Conservation (phyloP, 2,329 filamentous ascomycete species). For the Diaporthe destruens region DNA sequence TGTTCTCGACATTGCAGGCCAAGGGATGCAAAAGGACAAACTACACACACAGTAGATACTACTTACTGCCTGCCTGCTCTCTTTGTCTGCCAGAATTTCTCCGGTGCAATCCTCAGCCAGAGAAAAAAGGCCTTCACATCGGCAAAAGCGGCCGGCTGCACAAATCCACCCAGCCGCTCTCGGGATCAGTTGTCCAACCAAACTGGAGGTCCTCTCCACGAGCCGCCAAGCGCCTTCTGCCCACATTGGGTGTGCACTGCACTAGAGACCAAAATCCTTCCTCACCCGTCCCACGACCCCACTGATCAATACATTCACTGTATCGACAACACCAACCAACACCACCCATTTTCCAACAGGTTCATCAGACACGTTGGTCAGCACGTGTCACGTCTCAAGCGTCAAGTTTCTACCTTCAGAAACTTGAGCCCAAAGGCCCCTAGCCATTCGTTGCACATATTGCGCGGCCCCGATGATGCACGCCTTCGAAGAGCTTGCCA, state of each 20-base stretch:
- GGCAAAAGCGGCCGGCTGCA: slow-evolving; percentile 12
- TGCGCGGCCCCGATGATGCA: slow-evolving; percentile 36
- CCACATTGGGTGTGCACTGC: background rate
- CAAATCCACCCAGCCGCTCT: background rate
- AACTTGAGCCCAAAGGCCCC: background rate
- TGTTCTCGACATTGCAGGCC: slow-evolving; percentile 21
- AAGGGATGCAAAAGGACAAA: slow-evolving; percentile 9
- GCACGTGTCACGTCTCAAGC: slow-evolving; percentile 31
- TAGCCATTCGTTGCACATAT: background rate
- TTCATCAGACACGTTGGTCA: slow-evolving; percentile 31
- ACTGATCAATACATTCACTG: slow-evolving; percentile 8
- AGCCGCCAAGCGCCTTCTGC: background rate
- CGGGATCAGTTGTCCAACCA: slow-evolving; percentile 6
- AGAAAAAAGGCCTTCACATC: background rate
- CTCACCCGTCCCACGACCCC: background rate
- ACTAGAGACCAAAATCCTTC: slow-evolving; percentile 1
- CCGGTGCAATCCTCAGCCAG: slow-evolving; percentile 9
- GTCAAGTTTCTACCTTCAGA: slow-evolving; percentile 24
- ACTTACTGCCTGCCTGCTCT: slow-evolving; percentile 3
- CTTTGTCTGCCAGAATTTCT: slow-evolving; percentile 7
- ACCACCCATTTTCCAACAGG: slow-evolving; percentile 2
- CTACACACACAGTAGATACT: background rate
- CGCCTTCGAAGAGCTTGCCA: slow-evolving; percentile 18
- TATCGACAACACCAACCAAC: slow-evolving; percentile 28
- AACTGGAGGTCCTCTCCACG: background rate